Evolutionary conservation across 2,329 filamentous ascomycete species (phyloP).

Genomic region (Capronia americana): DNA sequence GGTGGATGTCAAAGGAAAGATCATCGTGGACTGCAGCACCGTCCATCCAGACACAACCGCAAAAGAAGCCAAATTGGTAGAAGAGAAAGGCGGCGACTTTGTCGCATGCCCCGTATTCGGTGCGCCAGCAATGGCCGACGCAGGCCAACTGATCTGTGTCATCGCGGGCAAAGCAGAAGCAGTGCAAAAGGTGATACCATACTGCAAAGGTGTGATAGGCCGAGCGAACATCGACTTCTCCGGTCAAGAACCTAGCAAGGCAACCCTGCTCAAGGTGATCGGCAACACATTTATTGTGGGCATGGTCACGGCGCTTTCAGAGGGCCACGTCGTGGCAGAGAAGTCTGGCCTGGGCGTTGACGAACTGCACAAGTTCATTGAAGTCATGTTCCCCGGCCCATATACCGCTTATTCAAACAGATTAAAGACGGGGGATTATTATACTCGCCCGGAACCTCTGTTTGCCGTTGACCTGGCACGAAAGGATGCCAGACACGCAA

Average conservation of each 20-base stretch:
- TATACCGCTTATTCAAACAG: conserved; percentile 76
- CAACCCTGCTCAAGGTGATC: conserved; percentile 77
- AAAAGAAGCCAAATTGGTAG: conserved; percentile 64
- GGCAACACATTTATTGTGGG: conserved; percentile 87
- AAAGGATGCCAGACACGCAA: conserved; percentile 81
- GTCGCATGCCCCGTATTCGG: conserved; percentile 69
- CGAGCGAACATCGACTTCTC: conserved; percentile 73
- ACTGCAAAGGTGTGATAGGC: conserved; percentile 74
- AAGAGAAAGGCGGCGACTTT: conserved; percentile 70
- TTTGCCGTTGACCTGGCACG: conserved; percentile 82
- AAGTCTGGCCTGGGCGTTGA: conserved; percentile 76
- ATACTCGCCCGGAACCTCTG: conserved; percentile 75
- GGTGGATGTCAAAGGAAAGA: conserved; percentile 68
- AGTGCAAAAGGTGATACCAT: conserved; percentile 71
- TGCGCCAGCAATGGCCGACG: conserved; percentile 59
- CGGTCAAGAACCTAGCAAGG: conserved; percentile 70
- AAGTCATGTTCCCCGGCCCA: conserved; percentile 75
- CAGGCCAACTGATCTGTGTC: conserved; percentile 74
- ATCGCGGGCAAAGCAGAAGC: conserved; percentile 68
- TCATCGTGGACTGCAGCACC: conserved; percentile 87
- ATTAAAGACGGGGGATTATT: conserved; percentile 78
- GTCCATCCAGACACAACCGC: conserved; percentile 83
- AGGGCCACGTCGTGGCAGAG: conserved; percentile 79
- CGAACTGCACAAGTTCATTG: conserved; percentile 73
- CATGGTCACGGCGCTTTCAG: conserved; percentile 79